A percentile compares a stretch with the other conserved stretches of the same genome.
Conservation (phyloP, 192 early-diverging fungal genomes). For the Spizellomyces punctatus region DNA sequence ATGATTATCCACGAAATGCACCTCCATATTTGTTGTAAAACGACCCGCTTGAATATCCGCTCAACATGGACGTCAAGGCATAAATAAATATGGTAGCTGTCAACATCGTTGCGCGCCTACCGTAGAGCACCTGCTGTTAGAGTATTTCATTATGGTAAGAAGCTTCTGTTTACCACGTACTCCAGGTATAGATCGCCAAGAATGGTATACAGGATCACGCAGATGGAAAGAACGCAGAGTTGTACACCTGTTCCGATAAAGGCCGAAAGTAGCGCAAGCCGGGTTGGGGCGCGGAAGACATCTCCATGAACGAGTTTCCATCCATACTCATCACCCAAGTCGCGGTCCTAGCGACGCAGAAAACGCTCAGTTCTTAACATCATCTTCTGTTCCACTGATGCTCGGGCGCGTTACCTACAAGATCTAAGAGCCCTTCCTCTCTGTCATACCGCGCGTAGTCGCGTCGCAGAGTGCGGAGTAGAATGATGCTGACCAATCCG, state of each 20-base stretch:
- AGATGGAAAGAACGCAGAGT: conserved; percentile 36
- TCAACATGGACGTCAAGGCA: conserved; percentile 68
- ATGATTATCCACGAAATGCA: conserved; percentile 48
- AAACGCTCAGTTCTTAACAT: conserved; percentile 5
- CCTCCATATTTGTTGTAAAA: conserved; percentile 53
- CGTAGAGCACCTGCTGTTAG: too few species aligned
- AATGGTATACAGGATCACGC: conserved; percentile 42
- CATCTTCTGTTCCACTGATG: too few species aligned
- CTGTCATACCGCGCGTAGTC: conserved; percentile 94
- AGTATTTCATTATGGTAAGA: too few species aligned
- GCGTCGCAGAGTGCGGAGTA: conserved; percentile 84
- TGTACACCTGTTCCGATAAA: conserved; percentile 82
- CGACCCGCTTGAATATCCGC: conserved; percentile 69
- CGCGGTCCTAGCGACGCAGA: conserved; percentile 51
- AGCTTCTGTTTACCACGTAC: conserved; percentile 17
- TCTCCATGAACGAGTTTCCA: conserved; percentile 98
- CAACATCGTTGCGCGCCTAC: conserved; percentile 69
- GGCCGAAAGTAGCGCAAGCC: conserved; percentile 74
- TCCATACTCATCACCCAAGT: conserved; percentile 90
- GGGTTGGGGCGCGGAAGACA: conserved; percentile 89
- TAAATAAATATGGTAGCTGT: conserved; percentile 80
- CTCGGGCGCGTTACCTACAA: conserved; percentile 44
- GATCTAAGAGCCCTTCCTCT: conserved; percentile 65
- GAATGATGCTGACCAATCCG: conserved; percentile 88
- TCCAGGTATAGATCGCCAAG: conserved; percentile 45